These are phyloP conservation scores for Pterocarpus macrocarpus DNA, from an alignment of 306 rosid genomes.

Conservation along the genomic window DNA sequence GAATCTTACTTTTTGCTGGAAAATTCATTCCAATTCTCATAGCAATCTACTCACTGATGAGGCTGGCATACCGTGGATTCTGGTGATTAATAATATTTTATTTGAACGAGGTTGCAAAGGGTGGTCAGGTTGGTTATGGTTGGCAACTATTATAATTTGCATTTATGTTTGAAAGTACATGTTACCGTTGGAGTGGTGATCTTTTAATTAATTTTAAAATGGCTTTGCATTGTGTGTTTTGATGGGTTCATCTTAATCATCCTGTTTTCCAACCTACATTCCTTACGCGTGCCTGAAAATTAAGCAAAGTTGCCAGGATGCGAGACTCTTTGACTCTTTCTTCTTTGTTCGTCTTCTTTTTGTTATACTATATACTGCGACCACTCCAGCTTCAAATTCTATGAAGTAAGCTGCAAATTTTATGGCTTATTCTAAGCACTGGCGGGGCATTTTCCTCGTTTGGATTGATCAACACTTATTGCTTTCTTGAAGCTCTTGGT, in stretches of 20 bases:
- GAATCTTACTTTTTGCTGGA: neutral
- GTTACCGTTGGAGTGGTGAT: constrained; percentile 58
- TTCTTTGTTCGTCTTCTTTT: neutral
- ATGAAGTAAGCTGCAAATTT: constrained; percentile 33
- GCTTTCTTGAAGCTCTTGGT: neutral
- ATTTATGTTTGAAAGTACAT: constrained; percentile 55
- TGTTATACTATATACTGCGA: neutral
- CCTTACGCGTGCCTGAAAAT: constrained; percentile 30
- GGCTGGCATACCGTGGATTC: constrained; percentile 13
- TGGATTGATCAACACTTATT: constrained; percentile 31
- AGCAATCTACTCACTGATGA: neutral
- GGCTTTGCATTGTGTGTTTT: constrained; percentile 14
- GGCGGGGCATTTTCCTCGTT: neutral
- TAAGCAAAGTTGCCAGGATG: neutral
- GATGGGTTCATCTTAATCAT: constrained; percentile 44
- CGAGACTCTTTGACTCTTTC: constrained; percentile 1
- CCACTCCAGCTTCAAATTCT: constrained; percentile 33
- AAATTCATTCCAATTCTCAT: neutral
- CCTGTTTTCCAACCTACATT: constrained; percentile 31
- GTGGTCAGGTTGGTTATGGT: constrained; percentile 49
- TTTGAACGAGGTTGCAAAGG: constrained; percentile 25
- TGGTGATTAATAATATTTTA: constrained; percentile 16
- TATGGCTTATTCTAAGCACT: neutral
- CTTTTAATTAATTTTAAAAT: constrained; percentile 9
- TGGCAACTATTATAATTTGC: constrained; percentile 56